Evolutionary conservation across 2,329 filamentous ascomycete species (phyloP), one percentile per base, ranked within the genome.

Genomic region (Gaeumannomyces sp.): DNA sequence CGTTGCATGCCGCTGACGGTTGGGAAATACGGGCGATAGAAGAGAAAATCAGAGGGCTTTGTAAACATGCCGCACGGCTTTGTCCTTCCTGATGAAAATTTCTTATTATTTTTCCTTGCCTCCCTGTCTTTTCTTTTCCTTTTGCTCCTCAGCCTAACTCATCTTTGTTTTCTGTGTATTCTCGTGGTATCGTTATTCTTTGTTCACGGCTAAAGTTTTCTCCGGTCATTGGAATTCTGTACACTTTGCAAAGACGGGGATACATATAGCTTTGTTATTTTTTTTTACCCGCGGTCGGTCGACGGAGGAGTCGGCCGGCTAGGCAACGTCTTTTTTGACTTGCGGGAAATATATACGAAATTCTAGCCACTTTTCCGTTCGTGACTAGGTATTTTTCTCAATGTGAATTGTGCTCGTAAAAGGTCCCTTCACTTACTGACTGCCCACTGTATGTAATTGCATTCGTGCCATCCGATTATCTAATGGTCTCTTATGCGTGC

Each of bases 1-100:
- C 45, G 45, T 19, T 53, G 16, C 45, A 53, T 53, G 45, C 45
- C 22, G 45, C 22, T 53, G 45, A 53, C 45, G 45, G 45, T 53
- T 53, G 45, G 45, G 45, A 53, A 53, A n/a, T 53, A n/a, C 45
- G 45, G 45, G 45, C 22, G 45, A 53, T 53, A 53, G 45, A 53
- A 53, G 45, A 53, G 19, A n/a, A 38, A n/a, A n/a, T 53, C 45
- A 53, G 19, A 53, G 22, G 45, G 45, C 16, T 11, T 53, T 53
- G 45, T 53, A 53, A 53, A 53, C 45, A 53, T 53, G 45, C 45
- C 45, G 45, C 45, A 53, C 45, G 45, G 45, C 45, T 11, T 53
- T 53, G 45, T 53, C 45, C 45, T 53, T 50, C 5, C 22, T n/a
- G 45, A 53, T 53, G 45, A 53, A 53, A 1, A 10, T 53, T 53